Conservation (phyloP, 169 alveolate genomes). For the Plasmodium fragile region DNA sequence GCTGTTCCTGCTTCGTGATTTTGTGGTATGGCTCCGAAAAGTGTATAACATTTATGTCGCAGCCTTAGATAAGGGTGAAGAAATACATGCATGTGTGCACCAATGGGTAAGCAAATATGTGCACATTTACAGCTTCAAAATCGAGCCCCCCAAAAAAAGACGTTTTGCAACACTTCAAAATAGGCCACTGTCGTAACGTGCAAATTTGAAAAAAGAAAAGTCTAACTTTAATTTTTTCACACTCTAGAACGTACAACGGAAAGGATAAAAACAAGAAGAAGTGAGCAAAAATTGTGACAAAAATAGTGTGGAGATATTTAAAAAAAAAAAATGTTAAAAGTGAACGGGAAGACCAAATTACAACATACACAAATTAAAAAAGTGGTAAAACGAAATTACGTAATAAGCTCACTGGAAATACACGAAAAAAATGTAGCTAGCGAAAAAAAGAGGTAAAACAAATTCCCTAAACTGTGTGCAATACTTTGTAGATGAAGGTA, state of each 20-base stretch:
- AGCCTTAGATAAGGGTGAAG: conserved; percentile 6
- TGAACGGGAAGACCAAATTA: not conserved
- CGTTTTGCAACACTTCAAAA: not conserved
- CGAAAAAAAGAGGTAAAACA: not conserved
- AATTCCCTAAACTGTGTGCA: conserved; percentile 1
- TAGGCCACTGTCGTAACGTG: not conserved
- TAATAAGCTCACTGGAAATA: not conserved
- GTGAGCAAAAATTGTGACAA: not conserved
- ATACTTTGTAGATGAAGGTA: not conserved
- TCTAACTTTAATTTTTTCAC: not conserved
- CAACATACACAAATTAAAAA: not conserved
- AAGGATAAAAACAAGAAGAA: not conserved
- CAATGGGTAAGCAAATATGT: not conserved
- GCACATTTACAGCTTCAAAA: not conserved
- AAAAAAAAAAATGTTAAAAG: not conserved
- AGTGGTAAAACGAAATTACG: not conserved
- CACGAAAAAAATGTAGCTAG: not conserved
- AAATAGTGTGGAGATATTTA: not conserved
- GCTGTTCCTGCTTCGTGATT: conserved; percentile 40
- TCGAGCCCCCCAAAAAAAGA: not conserved
- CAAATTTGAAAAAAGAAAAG: not conserved
- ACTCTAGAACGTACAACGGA: not conserved
- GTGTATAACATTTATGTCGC: conserved; percentile 2
- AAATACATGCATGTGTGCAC: not conserved
- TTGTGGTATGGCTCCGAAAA: conserved; percentile 65